Base-by-base conservation (phyloP, 2,329 filamentous ascomycete genomes). In the Pseudogymnoascus sp. region DNA sequence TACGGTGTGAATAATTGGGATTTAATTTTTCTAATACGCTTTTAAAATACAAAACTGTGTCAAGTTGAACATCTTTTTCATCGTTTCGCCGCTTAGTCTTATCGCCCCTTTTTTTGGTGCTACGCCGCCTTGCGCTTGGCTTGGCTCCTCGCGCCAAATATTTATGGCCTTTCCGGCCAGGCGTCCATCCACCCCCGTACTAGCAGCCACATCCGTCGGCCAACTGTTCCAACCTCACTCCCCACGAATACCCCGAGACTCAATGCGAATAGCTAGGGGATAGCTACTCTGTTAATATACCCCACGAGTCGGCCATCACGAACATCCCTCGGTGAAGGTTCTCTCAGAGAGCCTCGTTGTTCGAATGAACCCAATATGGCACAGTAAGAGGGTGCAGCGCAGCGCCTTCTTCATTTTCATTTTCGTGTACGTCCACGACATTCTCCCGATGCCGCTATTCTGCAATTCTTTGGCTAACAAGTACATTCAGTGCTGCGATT, bases 341-440 rank as follows among this genome's bases (percentile, higher is more conserved):
- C 51, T 57, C 26, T 34, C 34, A 10, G 23, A 39, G 59, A 61
- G 59, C 59, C 39, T 8, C 18, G 39, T 39, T 39, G 37, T 42
- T 26, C 34, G 36, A 42, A 61, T 61, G 59, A 45, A 62, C 36
- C 29, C 61, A 34, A 21, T 62, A 62, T 64, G 63, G 63, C 63
- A 64, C 12, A 63, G 60, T 21, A 42, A 62, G 26, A 61, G 63
- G 36, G 61, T 64, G 39, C 63, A 63, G 61, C 63, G 63, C 36
- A 54, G 37, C 47, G 42, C 47, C 16, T n/a, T 59, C 21, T 63
- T 64, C 29, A 51, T 62, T 23, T 29, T 63, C 14, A 34, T 64
- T 29, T 59, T 63, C n/a, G 3, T 64, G 63, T 64, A 63, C 21
- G 63, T 42, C 31, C 12, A 36, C 2, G 26, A 34, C 29, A 34